Percentiles rank a stretch among this genome's conserved stretches.
Evolutionary conservation across 371 early-diverging fungal genomes (phyloP).

Genomic region (Mucor piriformis): DNA sequence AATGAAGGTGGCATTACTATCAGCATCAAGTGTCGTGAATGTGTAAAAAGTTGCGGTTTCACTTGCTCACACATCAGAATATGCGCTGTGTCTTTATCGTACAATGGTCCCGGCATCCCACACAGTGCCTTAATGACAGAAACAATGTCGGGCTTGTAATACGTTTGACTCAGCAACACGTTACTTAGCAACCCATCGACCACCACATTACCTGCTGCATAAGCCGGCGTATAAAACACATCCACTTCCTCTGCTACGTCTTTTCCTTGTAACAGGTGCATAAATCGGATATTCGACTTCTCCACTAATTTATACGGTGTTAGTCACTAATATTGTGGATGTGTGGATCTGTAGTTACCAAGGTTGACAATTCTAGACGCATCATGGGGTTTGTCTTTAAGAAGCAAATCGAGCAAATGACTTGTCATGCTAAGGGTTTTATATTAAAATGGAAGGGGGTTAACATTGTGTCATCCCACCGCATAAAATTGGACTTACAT

Average conservation of each 20-base stretch:
- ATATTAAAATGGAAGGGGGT: not conserved
- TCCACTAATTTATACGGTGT: slow-evolving; percentile 25
- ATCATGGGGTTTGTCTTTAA: slow-evolving; percentile 29
- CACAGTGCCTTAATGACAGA: slow-evolving; percentile 55
- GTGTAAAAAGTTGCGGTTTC: slow-evolving; percentile 18
- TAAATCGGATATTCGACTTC: slow-evolving; percentile 51
- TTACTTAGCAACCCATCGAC: slow-evolving; percentile 47
- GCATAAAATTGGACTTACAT: slow-evolving; percentile 31
- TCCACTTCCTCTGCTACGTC: slow-evolving; percentile 35
- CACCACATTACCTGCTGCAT: slow-evolving; percentile 55
- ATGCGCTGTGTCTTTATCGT: slow-evolving; percentile 32
- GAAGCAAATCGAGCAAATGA: slow-evolving; percentile 36
- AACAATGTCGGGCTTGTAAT: slow-evolving; percentile 53
- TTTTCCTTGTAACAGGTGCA: slow-evolving; percentile 43
- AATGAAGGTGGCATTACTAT: slow-evolving; percentile 36
- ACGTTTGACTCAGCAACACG: slow-evolving; percentile 49
- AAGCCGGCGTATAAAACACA: slow-evolving; percentile 44
- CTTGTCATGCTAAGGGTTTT: slow-evolving; percentile 42
- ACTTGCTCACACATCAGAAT: slow-evolving; percentile 20
- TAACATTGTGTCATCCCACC: not conserved
- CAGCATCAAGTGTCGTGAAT: slow-evolving; percentile 37
- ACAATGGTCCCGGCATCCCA: slow-evolving; percentile 47
- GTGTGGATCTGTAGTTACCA: too few species aligned
- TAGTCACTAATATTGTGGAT: too few species aligned
- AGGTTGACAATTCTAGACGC: slow-evolving; percentile 35